phyloP scores from a whole-genome alignment of 192 early-diverging fungal species.

The Linnemannia elongata region DNA sequence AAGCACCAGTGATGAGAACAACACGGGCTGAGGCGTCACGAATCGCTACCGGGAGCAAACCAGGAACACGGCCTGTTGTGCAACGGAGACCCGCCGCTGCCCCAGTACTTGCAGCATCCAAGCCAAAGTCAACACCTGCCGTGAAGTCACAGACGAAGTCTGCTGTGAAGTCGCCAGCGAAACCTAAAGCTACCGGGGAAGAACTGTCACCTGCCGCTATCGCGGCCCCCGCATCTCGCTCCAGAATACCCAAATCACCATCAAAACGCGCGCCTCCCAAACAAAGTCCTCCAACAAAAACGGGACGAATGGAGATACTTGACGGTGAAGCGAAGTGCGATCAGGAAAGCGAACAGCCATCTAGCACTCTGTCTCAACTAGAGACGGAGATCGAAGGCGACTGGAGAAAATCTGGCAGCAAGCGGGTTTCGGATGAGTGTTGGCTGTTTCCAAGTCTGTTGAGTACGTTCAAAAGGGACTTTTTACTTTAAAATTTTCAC shows the following conservation, averaged over 20 bases:
- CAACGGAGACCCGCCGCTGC: not conserved
- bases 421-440: not conserved
- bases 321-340: not conserved
- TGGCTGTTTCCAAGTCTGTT: not conserved
- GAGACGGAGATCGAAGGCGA: not conserved
- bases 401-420: not conserved
- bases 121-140: not conserved
- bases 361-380: not conserved
- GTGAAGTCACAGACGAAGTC: not conserved
- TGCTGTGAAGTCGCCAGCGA: not conserved
- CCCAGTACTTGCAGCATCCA: too few species aligned
- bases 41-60: not conserved
- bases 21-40: not conserved
- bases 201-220: not conserved
- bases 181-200: not conserved
- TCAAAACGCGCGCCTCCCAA: not conserved
- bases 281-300: not conserved
- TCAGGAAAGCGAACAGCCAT: not conserved
- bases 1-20: conserved; percentile 2
- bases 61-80: not conserved
- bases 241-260: not conserved
- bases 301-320: not conserved
- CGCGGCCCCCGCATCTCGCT: not conserved
- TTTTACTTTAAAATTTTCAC: too few species aligned
- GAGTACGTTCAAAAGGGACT: not conserved